Evolutionary conservation across 768 basidiomycete species (phyloP).

Genomic region (Rhodotorula diobovata): DNA sequence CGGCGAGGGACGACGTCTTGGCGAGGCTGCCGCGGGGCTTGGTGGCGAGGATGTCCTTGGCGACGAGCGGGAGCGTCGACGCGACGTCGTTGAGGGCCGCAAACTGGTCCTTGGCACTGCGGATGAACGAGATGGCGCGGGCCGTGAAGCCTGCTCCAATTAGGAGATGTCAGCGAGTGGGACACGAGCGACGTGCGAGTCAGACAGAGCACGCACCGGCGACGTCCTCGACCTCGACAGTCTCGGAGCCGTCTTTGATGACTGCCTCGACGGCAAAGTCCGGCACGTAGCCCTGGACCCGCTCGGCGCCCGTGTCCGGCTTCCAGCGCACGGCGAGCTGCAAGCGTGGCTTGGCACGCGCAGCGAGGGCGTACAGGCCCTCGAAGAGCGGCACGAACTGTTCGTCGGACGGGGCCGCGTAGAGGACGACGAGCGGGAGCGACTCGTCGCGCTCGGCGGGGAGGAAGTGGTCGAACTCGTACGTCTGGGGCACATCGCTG

Average conservation of each 20-base stretch:
- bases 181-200: background rate
- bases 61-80: slow-evolving; percentile 4
- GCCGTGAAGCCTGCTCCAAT: background rate
- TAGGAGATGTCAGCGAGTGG: no score
- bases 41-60: background rate
- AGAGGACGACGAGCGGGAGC: slow-evolving; percentile 30
- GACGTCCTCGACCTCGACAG: background rate
- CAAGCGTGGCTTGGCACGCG: slow-evolving; percentile 7
- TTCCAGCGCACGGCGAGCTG: slow-evolving; percentile 30
- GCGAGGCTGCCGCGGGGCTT: background rate
- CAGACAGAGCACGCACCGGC: background rate
- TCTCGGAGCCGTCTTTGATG: background rate
- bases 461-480: slow-evolving; percentile 17
- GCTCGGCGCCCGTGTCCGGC: background rate
- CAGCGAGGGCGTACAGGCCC: slow-evolving; percentile 8
- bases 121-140: slow-evolving; percentile 5
- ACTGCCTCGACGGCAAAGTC: slow-evolving; percentile 3
- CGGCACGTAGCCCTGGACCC: background rate
- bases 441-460: slow-evolving; percentile 6
- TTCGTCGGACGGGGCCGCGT: slow-evolving; percentile 22
- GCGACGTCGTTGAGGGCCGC: slow-evolving; percentile 1
- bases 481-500: background rate
- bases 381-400: slow-evolving; percentile 21
- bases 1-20: background rate
- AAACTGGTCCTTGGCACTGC: background rate